A percentile compares a stretch with the other conserved stretches of the same genome.
phyloP scores from a whole-genome alignment of 192 early-diverging fungal genomes.

The Coemansia sp. region DNA sequence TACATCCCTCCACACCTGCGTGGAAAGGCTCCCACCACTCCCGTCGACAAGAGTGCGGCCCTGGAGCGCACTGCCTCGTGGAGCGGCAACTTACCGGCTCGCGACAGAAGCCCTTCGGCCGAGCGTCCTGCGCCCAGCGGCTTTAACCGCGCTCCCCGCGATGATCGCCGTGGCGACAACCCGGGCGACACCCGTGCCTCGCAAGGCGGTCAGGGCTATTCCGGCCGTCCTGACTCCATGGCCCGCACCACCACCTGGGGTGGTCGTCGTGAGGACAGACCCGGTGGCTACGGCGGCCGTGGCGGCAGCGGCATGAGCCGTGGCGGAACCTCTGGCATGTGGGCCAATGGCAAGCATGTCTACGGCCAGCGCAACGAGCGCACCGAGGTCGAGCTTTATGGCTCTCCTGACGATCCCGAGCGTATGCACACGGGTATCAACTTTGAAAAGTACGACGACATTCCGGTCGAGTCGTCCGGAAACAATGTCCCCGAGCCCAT shows the following conservation, averaged over 20 bases:
- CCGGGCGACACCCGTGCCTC: constrained; percentile 46
- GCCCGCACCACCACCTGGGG: constrained; percentile 57
- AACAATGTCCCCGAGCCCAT: constrained; percentile 69
- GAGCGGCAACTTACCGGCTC: constrained; percentile 44
- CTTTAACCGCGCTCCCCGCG: constrained; percentile 32
- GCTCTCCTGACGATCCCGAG: constrained; percentile 70
- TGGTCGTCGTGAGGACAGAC: constrained; percentile 46
- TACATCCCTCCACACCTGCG: constrained; percentile 76
- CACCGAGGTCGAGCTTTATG: constrained; percentile 80
- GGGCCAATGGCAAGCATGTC: constrained; percentile 80
- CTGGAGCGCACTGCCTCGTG: constrained; percentile 61
- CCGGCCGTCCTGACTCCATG: constrained; percentile 38
- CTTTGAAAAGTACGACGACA: constrained; percentile 99
- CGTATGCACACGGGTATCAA: constrained; percentile 91
- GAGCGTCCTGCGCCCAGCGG: constrained; percentile 24
- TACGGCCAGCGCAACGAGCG: constrained; percentile 76
- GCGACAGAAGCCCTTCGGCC: constrained; percentile 48
- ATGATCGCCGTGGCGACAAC: constrained; percentile 48
- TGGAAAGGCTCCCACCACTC: constrained; percentile 52
- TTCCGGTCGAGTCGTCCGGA: constrained; percentile 90
- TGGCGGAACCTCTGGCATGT: constrained; percentile 59
- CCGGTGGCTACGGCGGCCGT: constrained; percentile 31
- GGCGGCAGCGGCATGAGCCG: constrained; percentile 32
- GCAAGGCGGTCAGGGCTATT: constrained; percentile 44
- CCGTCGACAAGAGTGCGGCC: constrained; percentile 37